Evolutionary conservation across 352 stramenopile species (phyloP).

Genomic region (Globisporangium acanthophoron): DNA sequence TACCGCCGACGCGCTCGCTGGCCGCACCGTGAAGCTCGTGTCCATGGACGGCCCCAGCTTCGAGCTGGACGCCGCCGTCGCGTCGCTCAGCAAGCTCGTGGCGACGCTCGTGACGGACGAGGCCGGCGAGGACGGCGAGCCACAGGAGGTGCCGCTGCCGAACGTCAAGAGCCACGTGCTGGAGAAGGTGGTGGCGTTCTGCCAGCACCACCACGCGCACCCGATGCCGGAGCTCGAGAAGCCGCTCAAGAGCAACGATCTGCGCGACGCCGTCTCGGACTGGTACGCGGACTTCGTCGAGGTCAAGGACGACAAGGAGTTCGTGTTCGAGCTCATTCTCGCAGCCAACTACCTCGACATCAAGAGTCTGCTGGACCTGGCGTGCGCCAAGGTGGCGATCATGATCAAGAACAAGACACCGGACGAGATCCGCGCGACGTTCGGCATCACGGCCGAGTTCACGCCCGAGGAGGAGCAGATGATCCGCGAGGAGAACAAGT

Average conservation of each 20-base stretch:
- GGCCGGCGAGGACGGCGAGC: conserved; percentile 9
- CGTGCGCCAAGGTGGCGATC: conserved; percentile 89
- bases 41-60: conserved; percentile 17
- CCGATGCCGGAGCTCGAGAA: conserved; percentile 18
- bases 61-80: conserved; percentile 11
- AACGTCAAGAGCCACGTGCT: conserved; percentile 23
- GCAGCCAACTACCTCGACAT: conserved; percentile 99
- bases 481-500: conserved; percentile 99
- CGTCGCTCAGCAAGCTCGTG: conserved; percentile 17
- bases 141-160: conserved; percentile 19
- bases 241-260: conserved; percentile 96
- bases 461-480: conserved; percentile 98
- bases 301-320: conserved; percentile 90
- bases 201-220: conserved; percentile 17
- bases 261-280: conserved; percentile 98
- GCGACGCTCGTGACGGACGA: conserved; percentile 15
- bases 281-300: conserved; percentile 99
- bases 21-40: conserved; percentile 13
- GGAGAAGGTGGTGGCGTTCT: conserved; percentile 18
- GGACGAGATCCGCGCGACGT: conserved; percentile 99
- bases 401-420: conserved; percentile 97
- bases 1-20: conserved; percentile 1
- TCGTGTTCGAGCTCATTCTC: conserved; percentile 99
- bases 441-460: conserved; percentile 99
- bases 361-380: conserved; percentile 92